Evolutionary conservation across 495 filamentous ascomycete species (phyloP).

Genomic region (Aspergillus diversus): DNA sequence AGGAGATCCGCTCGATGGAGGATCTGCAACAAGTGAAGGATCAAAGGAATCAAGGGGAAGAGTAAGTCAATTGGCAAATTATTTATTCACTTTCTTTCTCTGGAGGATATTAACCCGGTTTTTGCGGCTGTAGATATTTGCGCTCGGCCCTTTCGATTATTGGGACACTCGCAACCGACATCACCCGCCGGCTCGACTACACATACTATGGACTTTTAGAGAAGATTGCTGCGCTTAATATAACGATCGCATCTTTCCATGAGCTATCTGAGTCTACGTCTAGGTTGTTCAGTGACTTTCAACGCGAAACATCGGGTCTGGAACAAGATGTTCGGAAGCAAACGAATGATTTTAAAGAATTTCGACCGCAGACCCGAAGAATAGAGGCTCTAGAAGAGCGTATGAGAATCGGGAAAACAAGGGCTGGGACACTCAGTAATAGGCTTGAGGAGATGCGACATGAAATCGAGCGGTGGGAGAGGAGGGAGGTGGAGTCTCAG

Average conservation of each 20-base stretch:
- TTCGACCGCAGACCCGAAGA: conserved; percentile 69
- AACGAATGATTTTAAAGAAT: conserved; percentile 66
- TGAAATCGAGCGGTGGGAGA: conserved; percentile 73
- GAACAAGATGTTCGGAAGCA: conserved; percentile 66
- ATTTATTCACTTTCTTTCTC: background rate
- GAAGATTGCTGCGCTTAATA: conserved; percentile 69
- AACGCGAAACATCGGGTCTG: conserved; percentile 60
- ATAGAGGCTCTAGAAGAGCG: conserved; percentile 69
- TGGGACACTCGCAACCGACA: conserved; percentile 51
- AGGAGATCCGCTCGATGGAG: conserved; percentile 43
- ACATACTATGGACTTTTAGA: conserved; percentile 85
- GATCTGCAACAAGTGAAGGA: conserved; percentile 46
- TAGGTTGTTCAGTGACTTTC: conserved; percentile 64
- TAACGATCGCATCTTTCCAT: conserved; percentile 68
- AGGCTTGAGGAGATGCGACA: conserved; percentile 66
- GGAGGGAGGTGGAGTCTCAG: conserved; percentile 72
- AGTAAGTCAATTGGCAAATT: conserved; percentile 35
- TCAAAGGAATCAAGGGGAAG: conserved; percentile 49
- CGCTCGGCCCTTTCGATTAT: conserved; percentile 41
- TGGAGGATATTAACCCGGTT: background rate
- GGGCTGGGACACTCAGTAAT: conserved; percentile 64
- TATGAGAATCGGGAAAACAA: conserved; percentile 63
- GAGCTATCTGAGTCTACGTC: conserved; percentile 67
- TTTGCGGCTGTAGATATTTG: conserved; percentile 34
- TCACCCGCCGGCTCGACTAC: conserved; percentile 77